Base-by-base conservation (phyloP, 768 basidiomycete genomes). In the Gloeostereum incarnatum region DNA sequence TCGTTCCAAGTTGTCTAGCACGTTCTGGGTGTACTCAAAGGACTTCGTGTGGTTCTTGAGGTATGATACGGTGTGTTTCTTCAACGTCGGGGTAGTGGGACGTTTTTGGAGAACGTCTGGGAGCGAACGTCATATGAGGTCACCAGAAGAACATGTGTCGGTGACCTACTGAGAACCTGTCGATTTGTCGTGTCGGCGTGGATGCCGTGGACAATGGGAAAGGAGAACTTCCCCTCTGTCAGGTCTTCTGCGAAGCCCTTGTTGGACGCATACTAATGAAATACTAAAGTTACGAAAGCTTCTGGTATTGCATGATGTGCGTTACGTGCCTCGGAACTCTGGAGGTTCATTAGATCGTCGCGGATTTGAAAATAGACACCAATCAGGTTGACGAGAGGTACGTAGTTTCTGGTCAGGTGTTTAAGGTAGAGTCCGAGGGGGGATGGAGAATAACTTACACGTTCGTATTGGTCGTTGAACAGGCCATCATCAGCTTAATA, bases 331-430 rank as follows among this genome's bases (percentile, higher is more conserved):
- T 92, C 78, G 13, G 73, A 71, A 34, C 86, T 89, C 51, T 93
- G 81, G 18, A 97, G 62, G 50, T 97, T 97, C 86, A 94, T 90
- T 32, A 92, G 85, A 56, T 97, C 94, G 49, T 98, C 94, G n/a
- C 92, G 65, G 48, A 98, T 93, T 55, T 98, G 94, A 57, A 91
- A 96, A 50, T 79, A 85, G n/a, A 96, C 76, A 2, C 93, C 90
- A 43, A 97, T 84, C 7, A 96, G 73, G 56, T 96, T 96, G 45
- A 94, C 87, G 2, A 98, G 70, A 0, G 92, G 90, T 1, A 94
- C 78, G 46, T 89, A 96, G 57, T 97, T 79, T 7, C 89, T 96
- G 42, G 11, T 11, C 9, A 29, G 11, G 14, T 20, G 4, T 11
- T 34, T n/a, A 23, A 19, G 10, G n/a, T 17, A 14, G 21, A 27